phyloP scores from a whole-genome alignment of 768 basidiomycete genomes.

The Basidioascus undulatus region DNA sequence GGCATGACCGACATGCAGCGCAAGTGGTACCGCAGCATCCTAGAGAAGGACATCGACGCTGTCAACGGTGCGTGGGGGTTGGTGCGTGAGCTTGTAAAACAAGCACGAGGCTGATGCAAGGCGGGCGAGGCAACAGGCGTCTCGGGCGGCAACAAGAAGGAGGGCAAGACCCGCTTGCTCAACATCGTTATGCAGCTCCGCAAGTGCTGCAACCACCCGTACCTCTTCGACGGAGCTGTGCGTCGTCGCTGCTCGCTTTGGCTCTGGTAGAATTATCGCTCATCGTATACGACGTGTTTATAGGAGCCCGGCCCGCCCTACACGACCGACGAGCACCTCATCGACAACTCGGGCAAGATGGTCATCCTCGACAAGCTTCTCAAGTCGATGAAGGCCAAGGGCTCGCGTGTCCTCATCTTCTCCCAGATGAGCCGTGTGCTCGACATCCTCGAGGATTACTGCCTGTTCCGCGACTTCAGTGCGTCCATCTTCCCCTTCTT shows the following conservation, averaged over 20 bases:
- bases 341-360: conserved; percentile 93
- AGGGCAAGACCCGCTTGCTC: conserved; percentile 89
- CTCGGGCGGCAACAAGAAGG: conserved; percentile 92
- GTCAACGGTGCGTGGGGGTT: conserved; percentile 46
- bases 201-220: conserved; percentile 51
- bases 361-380: conserved; percentile 86
- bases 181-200: conserved; percentile 98
- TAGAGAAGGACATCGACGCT: conserved; percentile 97
- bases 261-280: not conserved
- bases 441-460: conserved; percentile 93
- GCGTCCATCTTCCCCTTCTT: conserved; percentile 15
- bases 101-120: not conserved
- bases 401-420: conserved; percentile 89
- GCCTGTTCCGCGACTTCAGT: conserved; percentile 75
- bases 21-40: conserved; percentile 86
- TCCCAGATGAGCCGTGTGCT: conserved; percentile 98
- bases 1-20: conserved; percentile 92
- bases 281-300: no score
- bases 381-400: conserved; percentile 62
- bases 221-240: conserved; percentile 79
- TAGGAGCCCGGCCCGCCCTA: conserved; percentile 95
- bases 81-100: not conserved
- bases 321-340: conserved; percentile 88
- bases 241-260: conserved; percentile 10
- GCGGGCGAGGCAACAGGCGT: conserved; percentile 30